A percentile compares a stretch with the other conserved stretches of the same genome.
These are phyloP conservation scores for Phylloporus rhodoxanthus DNA, from an alignment of 768 basidiomycete genomes.

Conservation along the genomic window DNA sequence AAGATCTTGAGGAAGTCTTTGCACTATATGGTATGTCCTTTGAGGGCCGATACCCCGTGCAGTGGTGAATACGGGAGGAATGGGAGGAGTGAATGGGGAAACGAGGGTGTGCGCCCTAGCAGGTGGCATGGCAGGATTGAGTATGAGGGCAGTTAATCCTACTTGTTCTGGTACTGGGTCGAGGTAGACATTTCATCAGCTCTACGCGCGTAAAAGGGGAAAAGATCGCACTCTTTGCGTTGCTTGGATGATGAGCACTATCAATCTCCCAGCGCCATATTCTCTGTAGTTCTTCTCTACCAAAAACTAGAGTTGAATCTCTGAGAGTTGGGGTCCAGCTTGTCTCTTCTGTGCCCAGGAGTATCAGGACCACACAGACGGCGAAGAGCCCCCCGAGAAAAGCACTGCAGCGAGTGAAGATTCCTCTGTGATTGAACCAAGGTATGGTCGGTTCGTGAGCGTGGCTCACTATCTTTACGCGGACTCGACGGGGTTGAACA, in stretches of 20 bases:
- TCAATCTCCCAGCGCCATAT: conserved; percentile 94
- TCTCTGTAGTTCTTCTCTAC: conserved; percentile 64
- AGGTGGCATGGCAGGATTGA: neutral
- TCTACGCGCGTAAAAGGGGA: no score
- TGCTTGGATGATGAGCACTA: conserved; percentile 84
- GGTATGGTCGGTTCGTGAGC: conserved; percentile 34
- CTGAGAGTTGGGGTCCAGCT: conserved; percentile 30
- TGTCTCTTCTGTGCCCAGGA: conserved; percentile 39
- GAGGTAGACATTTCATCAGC: neutral
- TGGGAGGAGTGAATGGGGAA: conserved; percentile 42
- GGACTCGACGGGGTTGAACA: conserved; percentile 49
- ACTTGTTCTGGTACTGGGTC: neutral
- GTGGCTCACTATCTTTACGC: conserved; percentile 53
- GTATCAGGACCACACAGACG: conserved; percentile 39
- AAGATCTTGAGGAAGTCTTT: conserved; percentile 55
- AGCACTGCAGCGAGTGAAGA: conserved; percentile 47
- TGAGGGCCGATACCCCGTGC: conserved; percentile 67
- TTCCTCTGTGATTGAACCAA: conserved; percentile 49
- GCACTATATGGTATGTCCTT: conserved; percentile 50
- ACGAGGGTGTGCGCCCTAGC: conserved; percentile 21
- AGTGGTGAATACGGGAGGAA: conserved; percentile 28
- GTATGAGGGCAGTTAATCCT: neutral
- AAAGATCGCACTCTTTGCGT: conserved; percentile 29
- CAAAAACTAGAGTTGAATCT: conserved; percentile 68
- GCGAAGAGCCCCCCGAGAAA: conserved; percentile 48